phyloP scores from a whole-genome alignment of 257 asterid genomes.

The Knoxia roxburghii region DNA sequence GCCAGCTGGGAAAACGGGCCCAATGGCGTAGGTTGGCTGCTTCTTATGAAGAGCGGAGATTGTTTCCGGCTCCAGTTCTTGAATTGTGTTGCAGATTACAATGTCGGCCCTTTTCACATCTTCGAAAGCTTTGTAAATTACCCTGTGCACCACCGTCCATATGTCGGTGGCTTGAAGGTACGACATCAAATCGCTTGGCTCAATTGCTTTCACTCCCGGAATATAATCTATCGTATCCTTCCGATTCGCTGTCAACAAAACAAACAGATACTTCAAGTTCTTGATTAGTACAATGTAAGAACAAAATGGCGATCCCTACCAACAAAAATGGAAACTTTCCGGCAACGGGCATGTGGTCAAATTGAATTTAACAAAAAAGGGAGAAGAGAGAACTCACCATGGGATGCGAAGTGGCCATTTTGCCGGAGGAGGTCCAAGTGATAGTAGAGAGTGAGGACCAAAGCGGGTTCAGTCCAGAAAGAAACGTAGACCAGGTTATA shows the following conservation, averaged over 20 bases:
- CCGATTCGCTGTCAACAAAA: slow-evolving; percentile 28
- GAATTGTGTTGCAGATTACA: slow-evolving; percentile 62
- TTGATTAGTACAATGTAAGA: too few relatives aligned
- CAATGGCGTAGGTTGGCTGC: slow-evolving; percentile 53
- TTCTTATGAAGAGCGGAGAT: slow-evolving; percentile 44
- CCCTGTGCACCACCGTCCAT: slow-evolving; percentile 48
- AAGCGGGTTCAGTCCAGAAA: slow-evolving; percentile 75
- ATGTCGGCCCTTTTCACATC: slow-evolving; percentile 48
- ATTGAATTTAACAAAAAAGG: too few relatives aligned
- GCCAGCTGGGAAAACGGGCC: slow-evolving; percentile 52
- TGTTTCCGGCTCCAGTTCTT: slow-evolving; percentile 50
- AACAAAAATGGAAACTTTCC: too few relatives aligned
- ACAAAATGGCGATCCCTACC: too few relatives aligned
- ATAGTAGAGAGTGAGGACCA: slow-evolving; percentile 54
- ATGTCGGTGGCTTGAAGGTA: slow-evolving; percentile 53
- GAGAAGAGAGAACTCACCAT: slow-evolving; percentile 25
- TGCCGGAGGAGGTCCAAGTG: slow-evolving; percentile 60
- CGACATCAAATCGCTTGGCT: slow-evolving; percentile 57
- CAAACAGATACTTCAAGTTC: background rate
- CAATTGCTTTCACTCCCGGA: slow-evolving; percentile 57
- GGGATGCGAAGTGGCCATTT: slow-evolving; percentile 55
- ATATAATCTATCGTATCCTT: slow-evolving; percentile 53
- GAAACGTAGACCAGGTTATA: slow-evolving; percentile 50
- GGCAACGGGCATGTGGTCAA: too few relatives aligned
- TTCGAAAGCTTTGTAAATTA: slow-evolving; percentile 59